These are phyloP conservation scores for Ceratorhiza oryzae-sativae DNA, from an alignment of 1,284 basidiomycete genomes.

Conservation along the genomic window DNA sequence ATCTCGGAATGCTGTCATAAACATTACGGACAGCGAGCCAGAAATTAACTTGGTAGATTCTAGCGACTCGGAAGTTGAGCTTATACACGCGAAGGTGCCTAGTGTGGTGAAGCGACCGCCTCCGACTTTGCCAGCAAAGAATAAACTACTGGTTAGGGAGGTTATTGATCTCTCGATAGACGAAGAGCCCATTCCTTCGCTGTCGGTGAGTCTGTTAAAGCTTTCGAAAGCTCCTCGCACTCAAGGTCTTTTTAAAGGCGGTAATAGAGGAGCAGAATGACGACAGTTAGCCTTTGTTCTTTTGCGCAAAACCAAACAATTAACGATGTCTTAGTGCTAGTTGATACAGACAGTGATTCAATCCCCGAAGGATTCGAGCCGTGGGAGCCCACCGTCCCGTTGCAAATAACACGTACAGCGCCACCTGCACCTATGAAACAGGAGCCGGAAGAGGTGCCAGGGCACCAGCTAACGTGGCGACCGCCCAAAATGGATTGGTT, in stretches of 20 bases:
- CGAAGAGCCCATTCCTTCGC: not conserved
- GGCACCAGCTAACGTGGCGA: conserved; percentile 12
- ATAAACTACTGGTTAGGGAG: not conserved
- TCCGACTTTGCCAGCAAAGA: not conserved
- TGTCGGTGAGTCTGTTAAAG: not conserved
- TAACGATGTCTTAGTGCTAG: not conserved
- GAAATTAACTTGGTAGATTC: conserved; percentile 13
- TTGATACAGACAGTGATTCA: conserved; percentile 9
- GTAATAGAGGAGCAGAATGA: not conserved
- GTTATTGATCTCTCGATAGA: conserved; percentile 16
- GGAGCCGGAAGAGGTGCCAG: not conserved
- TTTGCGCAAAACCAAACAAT: not conserved
- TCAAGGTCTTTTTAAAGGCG: not conserved
- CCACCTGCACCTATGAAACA: not conserved
- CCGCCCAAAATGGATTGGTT: conserved; percentile 28
- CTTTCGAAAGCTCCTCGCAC: not conserved
- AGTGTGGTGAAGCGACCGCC: not conserved
- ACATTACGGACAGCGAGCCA: conserved; percentile 14
- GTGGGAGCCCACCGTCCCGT: conserved; percentile 18
- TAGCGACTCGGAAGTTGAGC: conserved; percentile 12
- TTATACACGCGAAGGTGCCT: not conserved
- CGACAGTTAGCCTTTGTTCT: not conserved
- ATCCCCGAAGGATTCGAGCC: conserved; percentile 31
- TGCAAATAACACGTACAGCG: not conserved
- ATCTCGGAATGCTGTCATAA: not conserved